Conservation (phyloP, 2,329 filamentous ascomycete genomes). For the Fusarium torulosum region DNA sequence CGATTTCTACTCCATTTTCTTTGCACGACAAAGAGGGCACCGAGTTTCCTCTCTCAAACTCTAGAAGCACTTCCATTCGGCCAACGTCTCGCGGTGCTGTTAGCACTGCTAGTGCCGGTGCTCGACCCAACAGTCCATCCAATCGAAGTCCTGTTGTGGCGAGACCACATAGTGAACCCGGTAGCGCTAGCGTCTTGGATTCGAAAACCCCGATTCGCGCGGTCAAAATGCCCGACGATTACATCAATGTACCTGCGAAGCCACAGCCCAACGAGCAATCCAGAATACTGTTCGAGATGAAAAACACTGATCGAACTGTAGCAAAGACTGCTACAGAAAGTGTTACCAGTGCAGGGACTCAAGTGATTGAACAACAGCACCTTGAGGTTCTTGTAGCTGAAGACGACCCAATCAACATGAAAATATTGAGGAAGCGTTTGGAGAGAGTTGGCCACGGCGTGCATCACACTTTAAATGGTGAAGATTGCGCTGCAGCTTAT, state of each 20-base stretch:
- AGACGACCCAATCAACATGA: conserved; percentile 89
- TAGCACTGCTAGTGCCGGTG: conserved; percentile 7
- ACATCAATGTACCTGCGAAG: conserved; percentile 50
- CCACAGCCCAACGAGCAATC: conserved; percentile 52
- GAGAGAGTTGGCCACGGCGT: conserved; percentile 82
- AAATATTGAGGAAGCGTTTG: conserved; percentile 81
- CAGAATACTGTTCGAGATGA: conserved; percentile 57
- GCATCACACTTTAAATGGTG: conserved; percentile 81
- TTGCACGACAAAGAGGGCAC: conserved; percentile 53
- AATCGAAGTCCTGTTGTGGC: conserved; percentile 23
- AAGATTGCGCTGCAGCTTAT: conserved; percentile 82
- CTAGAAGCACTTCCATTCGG: conserved; percentile 29
- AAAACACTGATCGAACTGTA: conserved; percentile 27
- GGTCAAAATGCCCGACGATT: conserved; percentile 64
- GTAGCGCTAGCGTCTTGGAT: conserved; percentile 57
- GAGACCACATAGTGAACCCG: conserved; percentile 48
- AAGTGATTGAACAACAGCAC: conserved; percentile 32
- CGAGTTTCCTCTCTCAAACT: conserved; percentile 49
- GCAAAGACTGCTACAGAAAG: conserved; percentile 40
- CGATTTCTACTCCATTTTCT: conserved; percentile 72
- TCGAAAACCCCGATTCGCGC: conserved; percentile 61
- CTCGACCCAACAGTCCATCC: conserved; percentile 32
- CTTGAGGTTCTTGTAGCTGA: conserved; percentile 83
- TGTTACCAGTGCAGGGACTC: conserved; percentile 41
- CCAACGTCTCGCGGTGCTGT: conserved; percentile 12